phyloP scores from a whole-genome alignment of 257 asterid species.

The Solanum raphanifolium region DNA sequence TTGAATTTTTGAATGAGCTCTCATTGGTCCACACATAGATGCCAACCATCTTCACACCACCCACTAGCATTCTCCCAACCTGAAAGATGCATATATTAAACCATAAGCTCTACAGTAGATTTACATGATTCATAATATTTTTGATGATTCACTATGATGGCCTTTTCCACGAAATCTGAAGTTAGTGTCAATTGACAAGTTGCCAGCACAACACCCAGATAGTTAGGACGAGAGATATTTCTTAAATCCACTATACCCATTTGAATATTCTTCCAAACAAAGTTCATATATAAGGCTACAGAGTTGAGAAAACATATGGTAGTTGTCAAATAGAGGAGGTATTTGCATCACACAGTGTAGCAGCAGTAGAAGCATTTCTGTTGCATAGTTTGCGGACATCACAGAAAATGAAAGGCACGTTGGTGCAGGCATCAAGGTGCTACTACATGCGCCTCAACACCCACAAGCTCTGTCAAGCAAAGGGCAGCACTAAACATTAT shows the following conservation, averaged over 20 bases:
- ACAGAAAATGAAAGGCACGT: not conserved
- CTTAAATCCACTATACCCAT: not conserved
- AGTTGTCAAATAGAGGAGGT: not conserved
- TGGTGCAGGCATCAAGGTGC: not conserved
- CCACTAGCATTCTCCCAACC: slow-evolving; percentile 93
- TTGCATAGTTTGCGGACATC: not conserved
- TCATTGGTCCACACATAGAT: slow-evolving; percentile 76
- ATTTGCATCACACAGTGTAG: not conserved
- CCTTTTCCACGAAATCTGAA: not conserved
- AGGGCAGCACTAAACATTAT: not conserved
- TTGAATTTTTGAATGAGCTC: slow-evolving; percentile 75
- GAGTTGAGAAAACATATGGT: not conserved
- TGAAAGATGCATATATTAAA: slow-evolving; percentile 12
- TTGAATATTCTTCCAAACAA: not conserved
- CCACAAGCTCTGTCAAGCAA: not conserved
- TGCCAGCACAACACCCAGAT: not conserved
- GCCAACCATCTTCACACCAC: slow-evolving; percentile 88
- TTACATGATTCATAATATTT: not conserved
- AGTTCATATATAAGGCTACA: not conserved
- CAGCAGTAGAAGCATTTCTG: not conserved
- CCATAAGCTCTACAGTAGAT: not conserved
- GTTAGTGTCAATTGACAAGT: not conserved
- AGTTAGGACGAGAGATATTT: not conserved
- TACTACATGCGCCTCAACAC: not conserved
- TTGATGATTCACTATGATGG: not conserved